A percentile compares a stretch with the other conserved stretches of the same genome.
phyloP scores from a whole-genome alignment of 2,329 filamentous ascomycete genomes.

The Mycosphaerelloides madeirae region DNA sequence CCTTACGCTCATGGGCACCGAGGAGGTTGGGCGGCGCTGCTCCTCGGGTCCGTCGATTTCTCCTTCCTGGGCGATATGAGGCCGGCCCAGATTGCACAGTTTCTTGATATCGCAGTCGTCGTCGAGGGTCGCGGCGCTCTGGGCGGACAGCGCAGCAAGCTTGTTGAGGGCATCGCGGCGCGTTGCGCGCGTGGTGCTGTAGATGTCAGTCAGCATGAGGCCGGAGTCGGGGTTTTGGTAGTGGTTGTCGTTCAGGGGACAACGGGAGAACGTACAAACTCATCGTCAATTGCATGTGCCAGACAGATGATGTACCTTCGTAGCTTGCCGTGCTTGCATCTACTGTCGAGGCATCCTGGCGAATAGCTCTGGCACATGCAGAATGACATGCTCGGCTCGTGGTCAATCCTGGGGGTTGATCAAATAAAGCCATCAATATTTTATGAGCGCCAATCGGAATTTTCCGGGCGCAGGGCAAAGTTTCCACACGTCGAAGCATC shows the following conservation, averaged over 20 bases:
- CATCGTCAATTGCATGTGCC: background rate
- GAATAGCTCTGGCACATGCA: background rate
- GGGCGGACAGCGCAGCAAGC: slow-evolving; percentile 46
- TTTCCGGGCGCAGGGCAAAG: too few relatives aligned
- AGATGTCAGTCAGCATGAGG: slow-evolving; percentile 20
- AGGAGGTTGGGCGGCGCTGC: slow-evolving; percentile 13
- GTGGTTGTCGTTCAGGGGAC: background rate
- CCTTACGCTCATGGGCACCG: slow-evolving; percentile 55
- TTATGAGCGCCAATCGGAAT: background rate
- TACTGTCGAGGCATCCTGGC: too few relatives aligned
- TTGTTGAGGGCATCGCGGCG: slow-evolving; percentile 48
- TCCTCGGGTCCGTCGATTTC: slow-evolving; percentile 15
- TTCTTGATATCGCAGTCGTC: slow-evolving; percentile 35
- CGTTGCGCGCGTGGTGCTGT: slow-evolving; percentile 29
- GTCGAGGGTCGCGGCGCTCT: slow-evolving; percentile 27
- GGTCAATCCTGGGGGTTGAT: background rate
- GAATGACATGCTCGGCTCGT: background rate
- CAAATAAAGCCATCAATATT: background rate
- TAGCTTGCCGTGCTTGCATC: too few relatives aligned
- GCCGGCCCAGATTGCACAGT: slow-evolving; percentile 37
- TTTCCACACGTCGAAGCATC: too few relatives aligned
- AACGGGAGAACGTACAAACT: slow-evolving; percentile 1
- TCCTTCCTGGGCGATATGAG: background rate
- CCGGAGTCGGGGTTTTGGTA: background rate
- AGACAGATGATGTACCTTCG: too few relatives aligned